These are phyloP conservation scores for Harrya chromipes DNA, from an alignment of 768 basidiomycete species.

Conservation along the genomic window DNA sequence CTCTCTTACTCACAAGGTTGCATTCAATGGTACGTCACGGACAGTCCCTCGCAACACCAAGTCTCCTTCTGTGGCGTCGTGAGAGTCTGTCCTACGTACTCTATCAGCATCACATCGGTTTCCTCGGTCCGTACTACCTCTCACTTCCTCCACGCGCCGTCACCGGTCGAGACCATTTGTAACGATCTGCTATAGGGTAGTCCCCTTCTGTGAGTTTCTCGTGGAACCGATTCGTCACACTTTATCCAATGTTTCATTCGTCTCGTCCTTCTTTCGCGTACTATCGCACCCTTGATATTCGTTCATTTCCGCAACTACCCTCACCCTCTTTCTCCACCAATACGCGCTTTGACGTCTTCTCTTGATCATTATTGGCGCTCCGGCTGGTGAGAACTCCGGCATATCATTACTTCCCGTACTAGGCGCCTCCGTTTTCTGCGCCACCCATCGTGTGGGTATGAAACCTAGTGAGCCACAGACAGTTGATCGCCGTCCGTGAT, in stretches of 20 bases:
- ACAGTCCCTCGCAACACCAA: too few relatives aligned
- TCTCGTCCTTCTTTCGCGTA: constrained; percentile 11
- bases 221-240: constrained; percentile 1
- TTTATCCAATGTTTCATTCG: neutral
- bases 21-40: neutral
- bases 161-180: neutral
- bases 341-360: constrained; percentile 18
- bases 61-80: constrained; percentile 6
- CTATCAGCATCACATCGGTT: neutral
- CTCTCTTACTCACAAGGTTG: too few relatives aligned
- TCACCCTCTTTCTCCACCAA: neutral
- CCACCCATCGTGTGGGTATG: constrained; percentile 19
- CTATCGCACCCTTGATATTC: constrained; percentile 10
- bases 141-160: too few relatives aligned
- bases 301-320: constrained; percentile 23
- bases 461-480: constrained; percentile 18
- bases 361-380: neutral
- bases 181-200: neutral
- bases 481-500: constrained; percentile 28
- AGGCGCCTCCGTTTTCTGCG: constrained; percentile 7
- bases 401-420: constrained; percentile 1
- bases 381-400: constrained; percentile 5
- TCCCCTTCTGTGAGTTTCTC: neutral
- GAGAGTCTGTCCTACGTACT: neutral
- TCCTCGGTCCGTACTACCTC: constrained; percentile 3